These are phyloP conservation scores for Houttuynia cordata DNA, from an alignment of 164 flowering plant species.

Conservation along the genomic window DNA sequence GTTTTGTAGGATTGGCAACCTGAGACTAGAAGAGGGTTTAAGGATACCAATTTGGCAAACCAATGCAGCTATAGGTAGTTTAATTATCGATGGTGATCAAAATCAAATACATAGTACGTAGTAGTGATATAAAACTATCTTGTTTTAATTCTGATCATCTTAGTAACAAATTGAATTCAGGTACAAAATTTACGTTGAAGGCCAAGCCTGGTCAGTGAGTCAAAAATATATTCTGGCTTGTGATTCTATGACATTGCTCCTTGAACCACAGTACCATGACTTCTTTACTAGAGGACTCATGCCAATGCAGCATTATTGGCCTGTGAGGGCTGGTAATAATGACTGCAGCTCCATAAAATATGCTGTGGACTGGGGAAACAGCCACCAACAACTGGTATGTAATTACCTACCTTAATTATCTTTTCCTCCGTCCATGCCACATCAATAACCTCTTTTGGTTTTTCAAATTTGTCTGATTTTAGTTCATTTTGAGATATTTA, in stretches of 20 bases:
- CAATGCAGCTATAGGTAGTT: conserved; percentile 47
- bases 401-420: too few species aligned
- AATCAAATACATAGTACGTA: too few species aligned
- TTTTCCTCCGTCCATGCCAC: too few species aligned
- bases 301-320: conserved; percentile 65
- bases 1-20: conserved; percentile 38
- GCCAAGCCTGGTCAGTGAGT: conserved; percentile 66
- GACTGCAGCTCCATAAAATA: conserved; percentile 40
- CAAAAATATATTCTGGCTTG: conserved; percentile 63
- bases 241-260: conserved; percentile 35
- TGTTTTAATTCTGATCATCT: too few species aligned
- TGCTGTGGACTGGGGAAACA: conserved; percentile 72
- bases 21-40: conserved; percentile 29
- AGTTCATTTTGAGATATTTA: background rate
- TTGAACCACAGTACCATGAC: conserved; percentile 44
- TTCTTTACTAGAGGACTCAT: conserved; percentile 45
- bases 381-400: conserved; percentile 31
- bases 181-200: conserved; percentile 59
- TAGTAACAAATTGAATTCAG: conserved; percentile 13
- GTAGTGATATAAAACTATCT: too few species aligned
- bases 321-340: conserved; percentile 24
- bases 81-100: too few species aligned
- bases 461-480: too few species aligned
- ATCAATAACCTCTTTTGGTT: too few species aligned
- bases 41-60: conserved; percentile 29